These are phyloP conservation scores for Skeletonema costatum DNA, from an alignment of 108 stramenopile species.

Conservation along the genomic window DNA sequence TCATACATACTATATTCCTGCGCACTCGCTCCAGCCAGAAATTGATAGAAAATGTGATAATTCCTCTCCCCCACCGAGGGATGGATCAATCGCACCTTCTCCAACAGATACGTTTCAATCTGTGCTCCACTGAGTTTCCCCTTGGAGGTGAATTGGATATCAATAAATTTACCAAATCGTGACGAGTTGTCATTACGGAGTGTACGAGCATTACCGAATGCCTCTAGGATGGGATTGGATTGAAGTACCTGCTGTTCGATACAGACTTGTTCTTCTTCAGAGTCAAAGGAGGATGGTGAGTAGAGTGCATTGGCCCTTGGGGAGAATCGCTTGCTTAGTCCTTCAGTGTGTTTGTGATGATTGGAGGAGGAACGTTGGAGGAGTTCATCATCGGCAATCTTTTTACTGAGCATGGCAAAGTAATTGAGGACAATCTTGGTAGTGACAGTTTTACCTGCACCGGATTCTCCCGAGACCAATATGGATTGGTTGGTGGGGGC, in stretches of 20 bases:
- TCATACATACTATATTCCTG: conserved; percentile 58
- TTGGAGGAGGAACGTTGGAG: conserved; percentile 9
- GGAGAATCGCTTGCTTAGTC: not conserved
- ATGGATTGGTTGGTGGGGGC: conserved; percentile 86
- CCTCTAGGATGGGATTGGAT: conserved; percentile 95
- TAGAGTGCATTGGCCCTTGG: conserved; percentile 3
- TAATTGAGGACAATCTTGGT: conserved; percentile 96
- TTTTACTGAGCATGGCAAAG: conserved; percentile 82
- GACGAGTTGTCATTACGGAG: conserved; percentile 95
- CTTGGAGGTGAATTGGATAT: conserved; percentile 73
- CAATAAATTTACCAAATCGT: conserved; percentile 88
- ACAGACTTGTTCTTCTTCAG: conserved; percentile 45
- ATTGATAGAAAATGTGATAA: conserved; percentile 93
- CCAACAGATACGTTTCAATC: conserved; percentile 95
- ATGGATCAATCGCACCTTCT: conserved; percentile 91
- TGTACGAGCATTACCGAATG: conserved; percentile 97
- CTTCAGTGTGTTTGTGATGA: not conserved
- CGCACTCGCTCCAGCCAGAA: conserved; percentile 66
- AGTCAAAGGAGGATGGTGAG: not conserved
- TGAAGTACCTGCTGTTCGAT: conserved; percentile 92
- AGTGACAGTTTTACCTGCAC: conserved; percentile 98
- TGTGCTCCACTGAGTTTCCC: conserved; percentile 85
- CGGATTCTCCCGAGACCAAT: conserved; percentile 93
- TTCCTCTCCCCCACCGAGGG: conserved; percentile 77
- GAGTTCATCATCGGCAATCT: conserved; percentile 24